Evolutionary conservation across 768 basidiomycete species (phyloP).

Genomic region (Vararia minispora): DNA sequence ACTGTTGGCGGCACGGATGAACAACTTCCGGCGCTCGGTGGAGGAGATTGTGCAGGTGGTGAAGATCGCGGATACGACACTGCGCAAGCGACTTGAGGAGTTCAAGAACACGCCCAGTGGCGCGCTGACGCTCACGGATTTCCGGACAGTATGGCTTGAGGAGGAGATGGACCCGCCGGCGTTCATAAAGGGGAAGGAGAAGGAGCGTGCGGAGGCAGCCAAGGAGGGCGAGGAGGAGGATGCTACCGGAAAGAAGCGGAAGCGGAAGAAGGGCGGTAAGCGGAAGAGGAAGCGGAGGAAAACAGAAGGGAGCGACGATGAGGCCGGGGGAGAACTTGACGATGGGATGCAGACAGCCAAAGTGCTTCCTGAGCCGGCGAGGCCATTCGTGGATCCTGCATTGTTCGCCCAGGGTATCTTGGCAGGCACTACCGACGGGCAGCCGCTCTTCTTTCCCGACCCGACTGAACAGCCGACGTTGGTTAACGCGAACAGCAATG

Average conservation of each 20-base stretch:
- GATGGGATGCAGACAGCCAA: constrained; percentile 16
- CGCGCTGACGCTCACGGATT: constrained; percentile 77
- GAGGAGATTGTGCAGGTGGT: constrained; percentile 98
- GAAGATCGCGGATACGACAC: constrained; percentile 93
- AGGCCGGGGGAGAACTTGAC: constrained; percentile 20
- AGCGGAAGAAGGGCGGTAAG: constrained; percentile 23
- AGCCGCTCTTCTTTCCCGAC: constrained; percentile 24
- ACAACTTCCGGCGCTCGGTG: constrained; percentile 86
- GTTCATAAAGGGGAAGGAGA: constrained; percentile 66
- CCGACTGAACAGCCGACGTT: constrained; percentile 26
- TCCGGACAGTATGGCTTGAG: constrained; percentile 82
- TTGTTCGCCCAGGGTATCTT: constrained; percentile 62
- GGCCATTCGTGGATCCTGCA: constrained; percentile 36
- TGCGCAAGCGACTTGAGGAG: constrained; percentile 89
- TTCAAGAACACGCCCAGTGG: constrained; percentile 88
- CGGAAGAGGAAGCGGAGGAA: constrained; percentile 25
- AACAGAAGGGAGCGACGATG: constrained; percentile 28
- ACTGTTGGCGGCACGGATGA: constrained; percentile 94
- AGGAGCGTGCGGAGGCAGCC: constrained; percentile 45
- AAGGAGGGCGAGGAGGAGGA: constrained; percentile 24
- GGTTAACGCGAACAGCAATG: constrained; percentile 14
- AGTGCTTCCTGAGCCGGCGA: constrained; percentile 20
- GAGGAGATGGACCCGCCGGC: constrained; percentile 91
- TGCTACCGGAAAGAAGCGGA: constrained; percentile 18
- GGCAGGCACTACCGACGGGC: constrained; percentile 33